Percentiles rank a stretch among this genome's conserved stretches.
Evolutionary conservation across 1,284 basidiomycete genomes (phyloP).

Genomic region (Tilletia horrida): DNA sequence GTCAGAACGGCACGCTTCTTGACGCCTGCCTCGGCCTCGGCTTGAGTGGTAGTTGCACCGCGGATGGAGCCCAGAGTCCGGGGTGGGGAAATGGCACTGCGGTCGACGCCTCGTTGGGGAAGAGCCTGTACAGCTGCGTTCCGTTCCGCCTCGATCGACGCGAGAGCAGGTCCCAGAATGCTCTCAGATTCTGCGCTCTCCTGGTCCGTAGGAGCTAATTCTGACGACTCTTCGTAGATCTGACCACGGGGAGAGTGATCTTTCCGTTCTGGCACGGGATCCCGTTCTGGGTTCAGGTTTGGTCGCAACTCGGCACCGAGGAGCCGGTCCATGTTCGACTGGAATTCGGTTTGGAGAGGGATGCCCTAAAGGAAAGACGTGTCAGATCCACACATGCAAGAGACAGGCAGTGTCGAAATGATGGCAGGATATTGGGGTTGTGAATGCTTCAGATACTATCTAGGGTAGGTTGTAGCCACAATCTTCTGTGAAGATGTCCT

Average conservation of each 20-base stretch:
- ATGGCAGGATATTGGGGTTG: background rate
- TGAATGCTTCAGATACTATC: slow-evolving; percentile 17
- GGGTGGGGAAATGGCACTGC: slow-evolving; percentile 20
- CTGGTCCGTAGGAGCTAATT: slow-evolving; percentile 6
- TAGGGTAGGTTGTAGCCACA: slow-evolving; percentile 35
- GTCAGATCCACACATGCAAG: background rate
- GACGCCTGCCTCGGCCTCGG: background rate
- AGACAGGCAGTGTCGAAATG: background rate
- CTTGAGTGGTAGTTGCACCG: background rate
- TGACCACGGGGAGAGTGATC: slow-evolving; percentile 26
- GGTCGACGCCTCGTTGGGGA: slow-evolving; percentile 32
- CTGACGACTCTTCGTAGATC: slow-evolving; percentile 21
- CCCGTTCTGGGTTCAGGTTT: slow-evolving; percentile 29
- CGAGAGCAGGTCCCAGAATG: slow-evolving; percentile 36
- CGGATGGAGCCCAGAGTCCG: slow-evolving; percentile 21
- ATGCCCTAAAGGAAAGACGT: slow-evolving; percentile 27
- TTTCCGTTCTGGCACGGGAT: slow-evolving; percentile 25
- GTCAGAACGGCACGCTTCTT: slow-evolving; percentile 22
- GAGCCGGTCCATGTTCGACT: slow-evolving; percentile 47
- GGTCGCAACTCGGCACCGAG: slow-evolving; percentile 32
- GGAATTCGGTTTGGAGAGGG: slow-evolving; percentile 46
- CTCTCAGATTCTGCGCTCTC: slow-evolving; percentile 41
- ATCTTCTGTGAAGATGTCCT: slow-evolving; percentile 32
- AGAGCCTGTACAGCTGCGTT: slow-evolving; percentile 29
- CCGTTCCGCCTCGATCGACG: slow-evolving; percentile 24